These are phyloP conservation scores for Fraxinus americana DNA, from an alignment of 257 asterid genomes.

Conservation along the genomic window DNA sequence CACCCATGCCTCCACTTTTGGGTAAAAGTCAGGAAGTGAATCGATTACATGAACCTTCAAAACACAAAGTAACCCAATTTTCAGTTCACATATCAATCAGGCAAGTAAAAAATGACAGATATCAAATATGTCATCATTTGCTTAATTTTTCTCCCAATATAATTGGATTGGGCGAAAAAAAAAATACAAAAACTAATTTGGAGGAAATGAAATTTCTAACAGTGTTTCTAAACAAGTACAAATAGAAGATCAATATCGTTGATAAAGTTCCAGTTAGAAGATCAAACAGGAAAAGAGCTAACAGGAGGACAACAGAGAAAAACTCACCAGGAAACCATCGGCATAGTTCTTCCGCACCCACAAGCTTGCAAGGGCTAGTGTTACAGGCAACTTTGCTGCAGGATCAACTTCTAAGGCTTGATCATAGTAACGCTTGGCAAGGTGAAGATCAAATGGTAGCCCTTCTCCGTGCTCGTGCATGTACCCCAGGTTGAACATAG, in stretches of 20 bases:
- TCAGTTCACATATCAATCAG: slow-evolving; percentile 4
- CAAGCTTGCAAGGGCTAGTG: slow-evolving; percentile 87
- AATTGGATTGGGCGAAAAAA: not conserved
- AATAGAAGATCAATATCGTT: not conserved
- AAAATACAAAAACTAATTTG: not conserved
- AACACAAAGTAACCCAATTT: not conserved
- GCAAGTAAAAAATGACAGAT: not conserved
- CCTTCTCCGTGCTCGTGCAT: slow-evolving; percentile 99
- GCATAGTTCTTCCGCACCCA: slow-evolving; percentile 90
- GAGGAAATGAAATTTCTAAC: not conserved
- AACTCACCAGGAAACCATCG: slow-evolving; percentile 68
- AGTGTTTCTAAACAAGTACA: not conserved
- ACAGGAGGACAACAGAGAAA: not conserved
- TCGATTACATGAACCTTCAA: slow-evolving; percentile 71
- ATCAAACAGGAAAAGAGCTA: not conserved
- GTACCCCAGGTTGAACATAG: slow-evolving; percentile 96
- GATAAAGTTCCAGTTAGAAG: slow-evolving; percentile 3
- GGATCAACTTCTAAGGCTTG: slow-evolving; percentile 86
- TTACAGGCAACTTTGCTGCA: slow-evolving; percentile 89
- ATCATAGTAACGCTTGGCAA: slow-evolving; percentile 97
- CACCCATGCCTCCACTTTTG: slow-evolving; percentile 84
- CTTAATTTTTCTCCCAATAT: not conserved
- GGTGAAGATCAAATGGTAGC: slow-evolving; percentile 90
- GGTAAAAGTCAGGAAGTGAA: slow-evolving; percentile 78
- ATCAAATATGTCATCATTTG: not conserved